Evolutionary conservation across 176 grass and related monocot genomes (phyloP).

Genomic region (Secale cereale): DNA sequence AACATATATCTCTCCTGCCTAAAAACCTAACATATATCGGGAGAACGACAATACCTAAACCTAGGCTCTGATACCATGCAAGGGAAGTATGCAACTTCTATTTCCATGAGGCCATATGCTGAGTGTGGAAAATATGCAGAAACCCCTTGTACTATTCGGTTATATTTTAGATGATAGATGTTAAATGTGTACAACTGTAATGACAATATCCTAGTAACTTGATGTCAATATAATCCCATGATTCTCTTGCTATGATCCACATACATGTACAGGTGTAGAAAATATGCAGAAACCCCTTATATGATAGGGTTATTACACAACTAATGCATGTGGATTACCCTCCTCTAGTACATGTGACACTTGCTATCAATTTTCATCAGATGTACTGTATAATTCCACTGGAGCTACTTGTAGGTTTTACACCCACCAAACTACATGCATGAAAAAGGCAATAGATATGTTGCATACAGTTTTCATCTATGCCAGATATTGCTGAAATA

Average conservation of each 20-base stretch:
- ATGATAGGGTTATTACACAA: neutral
- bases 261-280: neutral
- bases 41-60: no score
- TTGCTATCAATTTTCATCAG: neutral
- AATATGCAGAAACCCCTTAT: neutral
- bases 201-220: neutral
- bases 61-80: no score
- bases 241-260: neutral
- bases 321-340: neutral
- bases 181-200: neutral
- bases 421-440: neutral
- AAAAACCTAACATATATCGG: no score
- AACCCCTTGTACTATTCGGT: no score
- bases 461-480: neutral
- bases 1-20: no score
- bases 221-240: neutral
- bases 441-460: neutral
- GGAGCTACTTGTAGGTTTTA: neutral
- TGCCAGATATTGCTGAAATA: constrained; percentile 1
- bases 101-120: no score
- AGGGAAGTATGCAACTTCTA: no score
- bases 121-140: no score
- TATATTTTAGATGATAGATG: no score
- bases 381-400: neutral
- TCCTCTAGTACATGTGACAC: no score